Evolutionary conservation across 1,284 basidiomycete species (phyloP), one percentile per base, ranked within the genome.

Genomic region (Taiwanofungus camphoratus): DNA sequence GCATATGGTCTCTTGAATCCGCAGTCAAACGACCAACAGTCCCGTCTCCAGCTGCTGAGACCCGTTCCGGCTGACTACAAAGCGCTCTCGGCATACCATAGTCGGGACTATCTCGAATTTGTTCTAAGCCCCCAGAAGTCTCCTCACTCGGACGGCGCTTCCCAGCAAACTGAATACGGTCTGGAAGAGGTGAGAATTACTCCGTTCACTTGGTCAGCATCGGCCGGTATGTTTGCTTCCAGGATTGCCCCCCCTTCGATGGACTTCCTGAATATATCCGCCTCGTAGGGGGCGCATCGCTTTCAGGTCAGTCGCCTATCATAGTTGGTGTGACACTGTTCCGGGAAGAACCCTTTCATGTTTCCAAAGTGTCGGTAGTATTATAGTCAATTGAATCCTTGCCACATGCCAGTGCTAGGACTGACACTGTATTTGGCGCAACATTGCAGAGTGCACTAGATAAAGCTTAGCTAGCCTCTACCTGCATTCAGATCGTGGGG

Each of bases 191-290:
- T 81, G 57, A 21, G 44, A 16, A 31, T 41, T 50, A 41, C 18
- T 42, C n/a, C n/a, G n/a, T 21, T 21, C 7, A 12, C 15, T 33
- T 33, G 11, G 11, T 8, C 38, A 41, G n/a, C 41, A 19, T 32
- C 16, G 24, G n/a, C 20, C 37, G 20, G 13, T 13, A 27, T 27
- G 26, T 13, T 13, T 27, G 13, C 46, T 15, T 9, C 23, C 53
- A 93, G 82, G 92, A 95, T 58, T 93, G 91, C 54, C 89, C 92
- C 0, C 64, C 72, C 0, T 96, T 96, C 57, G 61, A 62, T 4
- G 74, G 75, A 1, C 70, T 96, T n/a, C 58, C 73, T 0, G 69
- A 74, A 2, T 94, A 96, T 54, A 78, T 86, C 3, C 66, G 66
- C 2, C 66, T 83, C 5, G 70, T 95, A 0, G 89, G 85, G 0